These are phyloP conservation scores for Setomelanomma holmii DNA, from an alignment of 2,329 filamentous ascomycete species.

Conservation along the genomic window DNA sequence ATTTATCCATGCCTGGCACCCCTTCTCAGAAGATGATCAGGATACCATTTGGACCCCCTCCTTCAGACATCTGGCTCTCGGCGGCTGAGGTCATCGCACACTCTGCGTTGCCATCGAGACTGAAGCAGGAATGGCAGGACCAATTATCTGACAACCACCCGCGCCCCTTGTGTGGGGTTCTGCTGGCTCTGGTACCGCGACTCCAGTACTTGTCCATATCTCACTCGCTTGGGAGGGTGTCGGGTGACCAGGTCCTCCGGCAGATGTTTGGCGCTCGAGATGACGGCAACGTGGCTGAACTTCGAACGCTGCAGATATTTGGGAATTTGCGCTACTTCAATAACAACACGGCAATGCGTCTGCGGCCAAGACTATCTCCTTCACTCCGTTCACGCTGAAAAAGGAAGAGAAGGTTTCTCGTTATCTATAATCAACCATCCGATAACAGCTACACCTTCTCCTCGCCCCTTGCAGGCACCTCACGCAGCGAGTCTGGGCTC, in stretches of 20 bases:
- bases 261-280: slow-evolving; percentile 2
- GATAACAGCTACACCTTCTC: too few relatives aligned
- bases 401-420: too few relatives aligned
- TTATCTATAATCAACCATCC: too few relatives aligned
- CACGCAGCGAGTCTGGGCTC: slow-evolving; percentile 13
- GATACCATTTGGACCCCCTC: not conserved
- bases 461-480: slow-evolving; percentile 8
- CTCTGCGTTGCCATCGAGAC: not conserved
- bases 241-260: not conserved
- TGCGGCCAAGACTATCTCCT: not conserved
- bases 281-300: not conserved
- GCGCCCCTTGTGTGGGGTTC: slow-evolving; percentile 2
- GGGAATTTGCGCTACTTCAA: slow-evolving; percentile 2
- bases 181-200: not conserved
- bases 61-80: not conserved
- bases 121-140: not conserved
- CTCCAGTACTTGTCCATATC: slow-evolving; percentile 3
- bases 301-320: not conserved
- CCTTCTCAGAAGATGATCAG: not conserved
- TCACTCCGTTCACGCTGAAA: not conserved
- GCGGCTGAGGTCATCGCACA: not conserved
- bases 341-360: not conserved
- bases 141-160: not conserved
- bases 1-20: not conserved
- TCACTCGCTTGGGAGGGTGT: not conserved